These are phyloP conservation scores for Xylaria sp. DNA, from an alignment of 2,329 filamentous ascomycete species.

Conservation along the genomic window DNA sequence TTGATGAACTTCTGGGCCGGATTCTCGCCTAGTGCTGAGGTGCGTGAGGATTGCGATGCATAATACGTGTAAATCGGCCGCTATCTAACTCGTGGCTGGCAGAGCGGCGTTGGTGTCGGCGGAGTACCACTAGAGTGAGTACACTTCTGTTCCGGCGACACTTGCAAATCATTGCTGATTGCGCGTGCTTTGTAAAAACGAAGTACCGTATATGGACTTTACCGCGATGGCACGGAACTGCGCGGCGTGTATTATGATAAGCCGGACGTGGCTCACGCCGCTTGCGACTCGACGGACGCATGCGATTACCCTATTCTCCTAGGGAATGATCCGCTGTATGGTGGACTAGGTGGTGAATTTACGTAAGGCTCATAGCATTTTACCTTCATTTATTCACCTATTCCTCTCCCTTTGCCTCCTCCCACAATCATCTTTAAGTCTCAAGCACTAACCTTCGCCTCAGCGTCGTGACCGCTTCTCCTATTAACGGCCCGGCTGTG, in stretches of 20 bases:
- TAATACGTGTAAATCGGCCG: constrained; percentile 7
- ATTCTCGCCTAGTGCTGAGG: constrained; percentile 46
- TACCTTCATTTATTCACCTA: constrained; percentile 13
- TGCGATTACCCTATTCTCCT: constrained; percentile 51
- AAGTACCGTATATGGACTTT: constrained; percentile 50
- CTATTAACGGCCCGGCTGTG: constrained; percentile 46
- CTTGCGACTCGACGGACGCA: constrained; percentile 48
- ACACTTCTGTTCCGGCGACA: neutral
- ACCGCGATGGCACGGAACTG: constrained; percentile 49
- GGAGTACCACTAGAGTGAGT: constrained; percentile 46
- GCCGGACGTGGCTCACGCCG: constrained; percentile 47
- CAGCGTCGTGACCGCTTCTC: constrained; percentile 47
- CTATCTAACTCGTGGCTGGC: constrained; percentile 17
- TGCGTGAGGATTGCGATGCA: constrained; percentile 28
- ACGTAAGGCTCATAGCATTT: constrained; percentile 40
- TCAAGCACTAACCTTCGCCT: neutral
- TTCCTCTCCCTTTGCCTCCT: neutral
- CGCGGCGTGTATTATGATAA: constrained; percentile 50
- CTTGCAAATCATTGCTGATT: neutral
- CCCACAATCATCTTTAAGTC: neutral
- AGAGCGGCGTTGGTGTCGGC: constrained; percentile 48
- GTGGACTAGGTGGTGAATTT: constrained; percentile 48
- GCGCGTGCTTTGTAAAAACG: constrained; percentile 20
- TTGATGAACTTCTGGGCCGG: constrained; percentile 50
- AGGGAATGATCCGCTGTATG: constrained; percentile 48